Evolutionary conservation across 345 rosid genomes (phyloP).

Genomic region (Trapa incisa): DNA sequence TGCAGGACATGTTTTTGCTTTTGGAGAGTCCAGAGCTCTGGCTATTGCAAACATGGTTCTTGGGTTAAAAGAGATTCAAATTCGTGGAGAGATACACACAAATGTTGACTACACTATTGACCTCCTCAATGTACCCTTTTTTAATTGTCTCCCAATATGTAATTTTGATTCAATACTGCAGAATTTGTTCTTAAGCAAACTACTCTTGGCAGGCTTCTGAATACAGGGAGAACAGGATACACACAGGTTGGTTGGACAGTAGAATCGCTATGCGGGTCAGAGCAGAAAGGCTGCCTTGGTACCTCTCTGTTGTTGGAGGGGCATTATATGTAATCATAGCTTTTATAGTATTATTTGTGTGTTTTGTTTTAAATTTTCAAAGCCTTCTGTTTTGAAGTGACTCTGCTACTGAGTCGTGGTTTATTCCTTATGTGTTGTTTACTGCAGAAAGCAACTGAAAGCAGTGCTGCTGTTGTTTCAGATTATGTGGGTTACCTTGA

Average conservation of each 20-base stretch:
- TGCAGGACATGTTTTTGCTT: constrained; percentile 92
- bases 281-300: constrained; percentile 99
- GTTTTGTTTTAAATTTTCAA: neutral
- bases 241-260: constrained; percentile 99
- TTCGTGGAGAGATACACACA: constrained; percentile 94
- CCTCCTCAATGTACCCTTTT: constrained; percentile 66
- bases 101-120: constrained; percentile 96
- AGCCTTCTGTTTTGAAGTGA: neutral
- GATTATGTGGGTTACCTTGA: constrained; percentile 97
- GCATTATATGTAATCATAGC: constrained; percentile 69
- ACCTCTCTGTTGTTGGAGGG: constrained; percentile 98
- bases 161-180: neutral
- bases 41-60: constrained; percentile 99
- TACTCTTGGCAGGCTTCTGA: constrained; percentile 65
- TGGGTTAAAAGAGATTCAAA: constrained; percentile 96
- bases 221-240: constrained; percentile 91
- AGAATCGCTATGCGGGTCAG: constrained; percentile 99
- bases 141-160: constrained; percentile 1
- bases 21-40: constrained; percentile 95
- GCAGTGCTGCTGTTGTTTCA: constrained; percentile 92
- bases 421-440: constrained; percentile 10
- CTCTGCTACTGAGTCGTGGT: neutral
- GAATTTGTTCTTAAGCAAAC: constrained; percentile 2
- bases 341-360: constrained; percentile 1
- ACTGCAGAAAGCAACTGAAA: constrained; percentile 85